phyloP scores from a whole-genome alignment of 2,329 filamentous ascomycete genomes.

The Parascedosporium putredinis region DNA sequence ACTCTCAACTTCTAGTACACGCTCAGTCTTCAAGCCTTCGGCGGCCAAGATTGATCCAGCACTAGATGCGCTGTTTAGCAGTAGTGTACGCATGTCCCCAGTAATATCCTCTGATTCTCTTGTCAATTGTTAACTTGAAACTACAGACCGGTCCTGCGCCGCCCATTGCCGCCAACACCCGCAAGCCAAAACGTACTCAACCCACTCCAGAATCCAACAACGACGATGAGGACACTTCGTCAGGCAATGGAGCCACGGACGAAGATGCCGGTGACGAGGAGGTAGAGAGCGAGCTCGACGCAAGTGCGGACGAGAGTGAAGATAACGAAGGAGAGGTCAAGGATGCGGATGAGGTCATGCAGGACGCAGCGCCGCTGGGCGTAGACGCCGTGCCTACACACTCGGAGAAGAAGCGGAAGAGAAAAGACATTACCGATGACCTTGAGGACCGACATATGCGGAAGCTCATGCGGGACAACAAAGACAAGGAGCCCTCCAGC shows the following conservation, averaged over 20 bases:
- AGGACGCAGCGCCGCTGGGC: conserved; percentile 22
- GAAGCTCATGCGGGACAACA: conserved; percentile 48
- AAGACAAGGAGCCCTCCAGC: conserved; percentile 40
- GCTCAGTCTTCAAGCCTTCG: conserved; percentile 8
- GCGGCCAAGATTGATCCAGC: conserved; percentile 55
- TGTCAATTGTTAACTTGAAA: too few relatives aligned
- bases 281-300: conserved; percentile 22
- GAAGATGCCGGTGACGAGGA: conserved; percentile 21
- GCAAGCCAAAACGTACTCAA: too few relatives aligned
- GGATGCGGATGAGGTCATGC: conserved; percentile 27
- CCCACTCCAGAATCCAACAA: too few relatives aligned
- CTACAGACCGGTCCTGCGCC: not conserved
- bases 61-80: conserved; percentile 59
- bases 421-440: conserved; percentile 57
- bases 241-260: conserved; percentile 13
- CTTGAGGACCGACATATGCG: conserved; percentile 61
- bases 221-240: conserved; percentile 17
- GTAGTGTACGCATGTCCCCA: conserved; percentile 48
- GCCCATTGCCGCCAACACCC: not conserved
- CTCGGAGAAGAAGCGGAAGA: conserved; percentile 52
- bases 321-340: conserved; percentile 30
- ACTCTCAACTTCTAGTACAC: not conserved
- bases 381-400: conserved; percentile 26
- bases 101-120: not conserved
- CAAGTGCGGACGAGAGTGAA: conserved; percentile 25